Evolutionary conservation across 163 green algal genomes (phyloP).

Genomic region (Trebouxia gelatinosa): DNA sequence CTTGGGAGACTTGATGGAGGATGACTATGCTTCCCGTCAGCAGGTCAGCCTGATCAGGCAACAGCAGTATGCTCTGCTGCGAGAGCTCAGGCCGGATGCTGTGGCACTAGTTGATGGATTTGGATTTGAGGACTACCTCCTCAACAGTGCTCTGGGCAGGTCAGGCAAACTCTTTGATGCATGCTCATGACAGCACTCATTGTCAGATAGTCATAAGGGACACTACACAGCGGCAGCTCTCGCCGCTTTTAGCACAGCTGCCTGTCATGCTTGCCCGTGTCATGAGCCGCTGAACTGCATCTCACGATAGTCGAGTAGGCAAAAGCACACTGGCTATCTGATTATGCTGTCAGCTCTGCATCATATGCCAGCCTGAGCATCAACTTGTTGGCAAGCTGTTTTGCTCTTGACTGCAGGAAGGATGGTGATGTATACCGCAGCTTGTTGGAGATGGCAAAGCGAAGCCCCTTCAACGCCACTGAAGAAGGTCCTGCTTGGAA

Average conservation of each 20-base stretch:
- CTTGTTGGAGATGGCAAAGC: slow-evolving; percentile 20
- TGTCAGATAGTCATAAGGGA: too few species aligned
- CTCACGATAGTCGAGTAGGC: too few species aligned
- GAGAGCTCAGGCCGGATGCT: slow-evolving; percentile 74
- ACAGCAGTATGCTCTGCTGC: slow-evolving; percentile 39
- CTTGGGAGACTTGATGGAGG: slow-evolving; percentile 58
- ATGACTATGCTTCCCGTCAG: background rate
- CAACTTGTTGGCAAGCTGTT: slow-evolving; percentile 69
- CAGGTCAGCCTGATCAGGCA: background rate
- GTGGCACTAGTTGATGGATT: slow-evolving; percentile 86
- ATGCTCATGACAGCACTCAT: too few species aligned
- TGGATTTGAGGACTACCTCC: slow-evolving; percentile 77
- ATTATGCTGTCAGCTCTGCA: too few species aligned
- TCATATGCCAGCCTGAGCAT: slow-evolving; percentile 84
- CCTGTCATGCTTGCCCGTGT: too few species aligned
- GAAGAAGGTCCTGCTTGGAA: slow-evolving; percentile 85
- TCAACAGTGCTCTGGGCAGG: slow-evolving; percentile 77
- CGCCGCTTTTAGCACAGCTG: too few species aligned
- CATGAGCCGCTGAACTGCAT: too few species aligned
- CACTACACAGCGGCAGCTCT: too few species aligned
- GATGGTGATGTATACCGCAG: slow-evolving; percentile 29
- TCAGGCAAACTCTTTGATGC: too few species aligned
- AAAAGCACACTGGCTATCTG: too few species aligned
- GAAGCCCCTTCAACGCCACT: slow-evolving; percentile 76
- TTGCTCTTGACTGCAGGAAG: background rate